Percentiles rank a stretch among this genome's conserved stretches.
phyloP scores from a whole-genome alignment of 2,329 filamentous ascomycete species.

The Aspergillus pseudonomiae region DNA sequence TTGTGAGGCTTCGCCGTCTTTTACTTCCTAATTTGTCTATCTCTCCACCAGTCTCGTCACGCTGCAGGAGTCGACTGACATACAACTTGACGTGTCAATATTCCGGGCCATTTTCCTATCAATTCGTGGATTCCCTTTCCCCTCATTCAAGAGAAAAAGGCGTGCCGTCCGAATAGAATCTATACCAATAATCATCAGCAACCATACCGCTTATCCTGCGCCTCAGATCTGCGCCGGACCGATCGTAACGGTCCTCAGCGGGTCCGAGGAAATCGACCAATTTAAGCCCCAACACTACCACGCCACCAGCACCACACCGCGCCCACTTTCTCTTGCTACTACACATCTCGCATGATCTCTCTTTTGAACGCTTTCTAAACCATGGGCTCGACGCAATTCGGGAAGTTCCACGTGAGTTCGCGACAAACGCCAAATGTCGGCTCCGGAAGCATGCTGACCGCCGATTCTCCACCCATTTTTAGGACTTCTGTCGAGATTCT shows the following conservation, averaged over 20 bases:
- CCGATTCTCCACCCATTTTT: constrained; percentile 24
- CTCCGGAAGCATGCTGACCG: constrained; percentile 21
- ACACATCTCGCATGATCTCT: constrained; percentile 17
- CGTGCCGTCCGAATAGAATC: not conserved
- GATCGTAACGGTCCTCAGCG: constrained; percentile 26
- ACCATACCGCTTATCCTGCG: constrained; percentile 7
- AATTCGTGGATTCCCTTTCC: not conserved
- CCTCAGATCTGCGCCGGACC: constrained; percentile 27
- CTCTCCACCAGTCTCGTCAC: constrained; percentile 3
- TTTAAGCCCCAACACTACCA: constrained; percentile 18
- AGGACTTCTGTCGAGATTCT: constrained; percentile 84
- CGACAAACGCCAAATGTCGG: not conserved
- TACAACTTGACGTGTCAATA: constrained; percentile 12
- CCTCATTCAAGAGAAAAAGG: not conserved
- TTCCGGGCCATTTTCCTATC: constrained; percentile 4
- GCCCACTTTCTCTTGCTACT: constrained; percentile 5
- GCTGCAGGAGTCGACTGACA: constrained; percentile 11
- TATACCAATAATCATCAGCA: not conserved
- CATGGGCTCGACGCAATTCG: constrained; percentile 60
- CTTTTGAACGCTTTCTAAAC: constrained; percentile 22
- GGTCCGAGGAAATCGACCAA: constrained; percentile 26
- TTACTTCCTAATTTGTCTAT: not conserved
- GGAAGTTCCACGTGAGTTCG: constrained; percentile 59
- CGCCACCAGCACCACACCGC: constrained; percentile 6
- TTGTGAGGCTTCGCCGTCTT: not conserved